Base-by-base conservation (phyloP, 208 protist species). In the Acanthamoeba castellanii region DNA sequence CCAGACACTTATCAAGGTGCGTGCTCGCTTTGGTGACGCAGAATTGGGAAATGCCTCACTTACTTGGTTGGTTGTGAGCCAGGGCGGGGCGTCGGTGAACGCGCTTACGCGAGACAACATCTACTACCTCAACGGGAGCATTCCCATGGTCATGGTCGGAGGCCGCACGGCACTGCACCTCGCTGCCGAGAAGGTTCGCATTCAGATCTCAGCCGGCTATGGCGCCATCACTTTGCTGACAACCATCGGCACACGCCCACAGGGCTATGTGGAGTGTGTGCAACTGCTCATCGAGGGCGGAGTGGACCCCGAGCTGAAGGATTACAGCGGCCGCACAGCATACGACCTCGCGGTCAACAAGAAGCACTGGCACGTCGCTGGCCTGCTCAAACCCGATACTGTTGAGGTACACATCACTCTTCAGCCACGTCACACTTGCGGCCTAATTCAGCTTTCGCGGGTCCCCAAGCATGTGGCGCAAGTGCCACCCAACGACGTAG, bases 51-150 rank as follows among this genome's bases (percentile, higher is more conserved):
- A 42, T 42, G 37, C 37, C 3, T 42, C 37, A 42, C 37, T 42
- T 7, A 42, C 37, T 42, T 42, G 37, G 37, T 42, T 42, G 37
- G 37, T 42, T 42, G 37, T 1, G 37, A 1, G 2, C 37, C 25
- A 91, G 84, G 84, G 30, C 16, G 55, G 57, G 16, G 84, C 47
- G 8, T 72, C 59, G 11, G 6, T 91, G 55, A 64, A 91, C 25
- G 57, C 84, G 6, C 8, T 8, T n/a, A 91, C 84, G 1, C 8
- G 59, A 34, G 84, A 91, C 57, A 64, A 91, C 57, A 32, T 91
- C 20, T 91, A 72, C 55, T 91, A 72, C 57, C 84, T 91, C 59
- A 91, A 91, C 30, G 84, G 55, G 16, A 91, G 84, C 57, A 91
- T 91, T 20, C 84, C 84, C 47, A 91, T 91, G 32, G 50, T 64